Base-by-base conservation (phyloP, 768 basidiomycete genomes). In the Lactifluus piperatus region DNA sequence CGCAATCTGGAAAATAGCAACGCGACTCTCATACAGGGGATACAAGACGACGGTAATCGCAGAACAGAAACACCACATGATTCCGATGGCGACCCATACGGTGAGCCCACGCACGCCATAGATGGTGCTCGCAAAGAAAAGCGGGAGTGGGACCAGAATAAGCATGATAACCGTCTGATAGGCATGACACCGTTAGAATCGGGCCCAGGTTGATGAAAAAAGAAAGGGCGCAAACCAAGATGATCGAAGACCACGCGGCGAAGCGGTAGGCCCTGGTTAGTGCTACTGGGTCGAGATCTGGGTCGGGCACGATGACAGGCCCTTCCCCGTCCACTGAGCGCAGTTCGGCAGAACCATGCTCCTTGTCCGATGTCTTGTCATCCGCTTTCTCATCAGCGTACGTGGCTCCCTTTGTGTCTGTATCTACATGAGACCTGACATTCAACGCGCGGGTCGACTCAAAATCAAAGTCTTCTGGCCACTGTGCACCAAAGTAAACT, bases 381-480 rank as follows among this genome's bases (percentile, higher is more conserved):
- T 69, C 69, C 44, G 72, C 73, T 4, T 64, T 58, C 41, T 68
- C 71, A 56, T 32, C 58, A 48, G 57, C 49, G 13, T 57, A 50
- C 58, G 51, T 46, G 22, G 18, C 58, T 36, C 37, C 71, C 63
- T 50, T 66, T 63, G 50, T 54, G 52, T 49, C 56, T 29, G 48
- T 60, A 53, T 47, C 47, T 5, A 48, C 34, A 63, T 50, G 32
- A 51, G 34, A n/a, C 63, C 73, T 67, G 4, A 68, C 66, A 70
- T 95, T 93, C 70, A 97, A 88, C 0, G 81, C 79, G 13, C 93
- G 83, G 0, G 91, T 94, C 13, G 78, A 71, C 34, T 81, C 81
- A 72, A 91, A 97, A 71, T 92, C 81, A 65, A 85, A 97, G 69
- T 91, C 70, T 39, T 87, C 92, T 0, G 92, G 91, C 78, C 81